Base-by-base conservation (phyloP, 345 rosid genomes). In the Hibiscus trionum region DNA sequence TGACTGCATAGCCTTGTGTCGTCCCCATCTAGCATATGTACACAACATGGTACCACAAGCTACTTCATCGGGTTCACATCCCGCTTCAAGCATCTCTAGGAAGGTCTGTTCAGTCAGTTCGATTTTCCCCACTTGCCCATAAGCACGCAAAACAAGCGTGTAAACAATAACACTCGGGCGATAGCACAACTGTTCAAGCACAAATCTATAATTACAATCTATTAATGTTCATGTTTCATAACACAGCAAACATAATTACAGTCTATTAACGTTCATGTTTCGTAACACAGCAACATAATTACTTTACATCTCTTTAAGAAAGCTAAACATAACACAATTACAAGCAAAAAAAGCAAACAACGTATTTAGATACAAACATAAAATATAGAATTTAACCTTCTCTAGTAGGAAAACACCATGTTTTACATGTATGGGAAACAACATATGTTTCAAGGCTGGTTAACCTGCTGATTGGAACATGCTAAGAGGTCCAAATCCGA, bases 11-110 rank as follows among this genome's bases (percentile, higher is more conserved):
- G 94, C 89, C 68, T 80, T 85, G 72, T 90, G 97, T 37, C 82
- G 85, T 26, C 96, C 98, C 98, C 98, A 93, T 82, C 97, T 86
- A 4, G 98, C 98, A 76, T 93, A 93, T 4, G 94, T 78, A 80
- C 98, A 93, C 68, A 93, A 71, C 93, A 93, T 88, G 7, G 97
- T 91, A 69, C 98, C 98, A 67, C 94, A 93, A 78, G 97, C 98
- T 72, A 93, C 88, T 73, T 86, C 90, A 76, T 93, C 98, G 0
- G 98, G 93, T 76, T 93, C 97, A 69, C 94, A 90, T 57, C 96
- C 96, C 0, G 76, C 87, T 78, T 93, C 91, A 46, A 91, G 97
- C 97, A 93, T 90, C 82, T 93, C 98, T 80, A 93, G 72, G 85
- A 93, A 91, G 15, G 85, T 86, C 67, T 91, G 86, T 58, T 93